Conservation (phyloP, 1,139 yeast species). For the Saccharomyces hybrid region DNA sequence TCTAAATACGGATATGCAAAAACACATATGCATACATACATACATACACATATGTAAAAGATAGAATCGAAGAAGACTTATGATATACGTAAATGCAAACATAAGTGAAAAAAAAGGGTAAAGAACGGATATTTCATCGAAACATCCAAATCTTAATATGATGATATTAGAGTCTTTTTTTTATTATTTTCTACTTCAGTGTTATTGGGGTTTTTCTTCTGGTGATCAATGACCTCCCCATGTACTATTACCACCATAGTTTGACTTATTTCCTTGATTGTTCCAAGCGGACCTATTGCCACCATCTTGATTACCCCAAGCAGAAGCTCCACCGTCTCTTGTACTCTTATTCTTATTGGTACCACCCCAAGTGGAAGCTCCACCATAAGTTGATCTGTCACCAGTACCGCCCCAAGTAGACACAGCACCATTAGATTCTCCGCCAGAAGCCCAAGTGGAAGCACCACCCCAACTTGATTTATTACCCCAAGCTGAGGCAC, state of each 20-base stretch:
- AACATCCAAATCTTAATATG: conserved; percentile 1
- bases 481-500: conserved; percentile 41
- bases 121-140: not conserved
- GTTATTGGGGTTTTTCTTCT: not conserved
- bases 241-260: conserved; percentile 25
- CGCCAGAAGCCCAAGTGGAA: conserved; percentile 32
- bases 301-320: conserved; percentile 26
- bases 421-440: conserved; percentile 28
- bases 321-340: conserved; percentile 22
- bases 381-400: conserved; percentile 29
- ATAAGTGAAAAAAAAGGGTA: not conserved
- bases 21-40: not conserved
- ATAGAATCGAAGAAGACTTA: not conserved
- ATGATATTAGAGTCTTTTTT: not conserved
- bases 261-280: conserved; percentile 27
- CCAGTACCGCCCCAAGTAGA: conserved; percentile 29
- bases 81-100: not conserved
- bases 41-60: not conserved
- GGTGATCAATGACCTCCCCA: conserved; percentile 22
- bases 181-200: not conserved
- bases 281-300: conserved; percentile 41
- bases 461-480: conserved; percentile 33
- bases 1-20: not conserved
- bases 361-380: conserved; percentile 31
- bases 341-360: conserved; percentile 10